Percentiles rank a stretch among this genome's conserved stretches.
Conservation (phyloP, 106 monocot species). For the Narthecium ossifragum region DNA sequence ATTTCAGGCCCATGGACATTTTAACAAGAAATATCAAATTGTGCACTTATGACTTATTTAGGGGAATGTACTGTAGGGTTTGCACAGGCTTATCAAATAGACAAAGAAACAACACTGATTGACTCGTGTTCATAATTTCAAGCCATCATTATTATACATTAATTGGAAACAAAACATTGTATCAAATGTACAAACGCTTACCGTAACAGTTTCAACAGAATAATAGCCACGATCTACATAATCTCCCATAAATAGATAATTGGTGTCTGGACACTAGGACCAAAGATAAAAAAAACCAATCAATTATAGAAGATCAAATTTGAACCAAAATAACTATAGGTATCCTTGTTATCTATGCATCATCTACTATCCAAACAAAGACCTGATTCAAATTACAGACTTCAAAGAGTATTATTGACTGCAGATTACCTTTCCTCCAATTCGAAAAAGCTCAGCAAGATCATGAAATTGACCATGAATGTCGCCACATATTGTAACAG, state of each 20-base stretch:
- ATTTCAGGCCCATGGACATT: too few relatives aligned
- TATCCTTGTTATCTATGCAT: too few relatives aligned
- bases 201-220: constrained; percentile 99
- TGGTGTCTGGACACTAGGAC: constrained; percentile 95
- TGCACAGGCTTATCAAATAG: too few relatives aligned
- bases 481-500: constrained; percentile 91
- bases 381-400: neutral
- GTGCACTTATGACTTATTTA: too few relatives aligned
- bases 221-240: constrained; percentile 99
- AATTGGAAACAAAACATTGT: neutral
- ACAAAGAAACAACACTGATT: too few relatives aligned
- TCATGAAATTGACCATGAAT: constrained; percentile 98
- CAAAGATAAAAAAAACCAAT: constrained; percentile 26
- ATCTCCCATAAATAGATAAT: constrained; percentile 99
- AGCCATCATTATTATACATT: too few relatives aligned
- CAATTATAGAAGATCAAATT: too few relatives aligned
- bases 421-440: constrained; percentile 84
- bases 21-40: too few relatives aligned
- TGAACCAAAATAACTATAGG: too few relatives aligned
- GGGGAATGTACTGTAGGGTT: too few relatives aligned
- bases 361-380: too few relatives aligned
- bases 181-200: constrained; percentile 16
- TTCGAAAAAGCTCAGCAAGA: constrained; percentile 84
- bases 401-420: neutral
- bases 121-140: too few relatives aligned